Percentiles rank a stretch among this genome's conserved stretches.
Evolutionary conservation across 2,329 filamentous ascomycete species (phyloP).

Genomic region (Domatiomyces catenatus): DNA sequence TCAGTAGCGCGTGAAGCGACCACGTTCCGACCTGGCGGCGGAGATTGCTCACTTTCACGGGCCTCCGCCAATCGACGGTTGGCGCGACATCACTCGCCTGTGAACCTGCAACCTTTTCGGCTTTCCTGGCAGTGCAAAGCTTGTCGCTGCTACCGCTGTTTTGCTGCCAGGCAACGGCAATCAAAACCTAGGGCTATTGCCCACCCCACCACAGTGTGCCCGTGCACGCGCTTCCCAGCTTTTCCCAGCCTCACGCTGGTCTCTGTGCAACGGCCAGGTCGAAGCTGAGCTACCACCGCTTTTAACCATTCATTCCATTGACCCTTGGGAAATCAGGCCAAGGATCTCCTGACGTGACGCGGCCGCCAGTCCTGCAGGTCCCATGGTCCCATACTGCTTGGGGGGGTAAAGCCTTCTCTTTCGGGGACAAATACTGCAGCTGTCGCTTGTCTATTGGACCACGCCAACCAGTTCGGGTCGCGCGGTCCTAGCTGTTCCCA

Average conservation of each 20-base stretch:
- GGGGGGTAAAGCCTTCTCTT: not conserved
- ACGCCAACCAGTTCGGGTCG: not conserved
- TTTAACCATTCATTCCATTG: too few species aligned
- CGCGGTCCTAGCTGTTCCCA: not conserved
- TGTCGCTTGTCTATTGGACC: not conserved
- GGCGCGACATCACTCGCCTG: not conserved
- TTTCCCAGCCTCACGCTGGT: not conserved
- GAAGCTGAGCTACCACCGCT: not conserved
- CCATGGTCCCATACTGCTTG: not conserved
- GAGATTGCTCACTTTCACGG: not conserved
- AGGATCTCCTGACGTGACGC: not conserved
- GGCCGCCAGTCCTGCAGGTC: not conserved
- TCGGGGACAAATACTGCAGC: not conserved
- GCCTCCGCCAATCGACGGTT: not conserved
- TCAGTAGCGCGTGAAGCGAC: not conserved
- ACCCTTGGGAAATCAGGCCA: not conserved
- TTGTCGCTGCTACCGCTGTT: not conserved
- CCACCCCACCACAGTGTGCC: not conserved
- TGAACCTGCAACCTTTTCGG: conserved; percentile 1
- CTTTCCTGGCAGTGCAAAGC: not conserved
- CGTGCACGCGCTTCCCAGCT: too few species aligned
- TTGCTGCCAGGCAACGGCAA: not conserved
- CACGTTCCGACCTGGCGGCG: not conserved
- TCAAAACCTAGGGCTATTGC: not conserved
- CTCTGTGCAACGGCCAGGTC: not conserved